Evolutionary conservation across 495 filamentous ascomycete species (phyloP), one percentile per base, ranked within the genome.

Genomic region (Terfezia claveryi): DNA sequence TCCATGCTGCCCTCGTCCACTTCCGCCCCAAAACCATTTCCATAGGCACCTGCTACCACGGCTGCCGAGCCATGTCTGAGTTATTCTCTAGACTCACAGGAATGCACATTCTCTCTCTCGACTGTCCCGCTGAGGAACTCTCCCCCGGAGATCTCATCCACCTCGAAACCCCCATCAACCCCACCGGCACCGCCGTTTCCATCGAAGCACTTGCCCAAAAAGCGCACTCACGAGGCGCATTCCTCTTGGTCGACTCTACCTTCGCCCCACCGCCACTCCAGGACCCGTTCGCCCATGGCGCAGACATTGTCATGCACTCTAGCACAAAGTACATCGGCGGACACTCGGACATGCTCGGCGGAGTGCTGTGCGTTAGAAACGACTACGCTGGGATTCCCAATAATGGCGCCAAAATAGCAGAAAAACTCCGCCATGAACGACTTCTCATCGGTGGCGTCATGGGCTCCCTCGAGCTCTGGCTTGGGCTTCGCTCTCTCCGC

Each of bases 241-340:
- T 70, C 54, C 71, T 95, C n/a, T 78, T 80, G 14, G 84, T 98
- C 5, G 91, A 98, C 68, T 76, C 81, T 0, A 98, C 91, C 0
- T 94, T 98, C 64, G 91, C 78, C 1, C 91, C 91, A n/a, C 91
- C 91, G 12, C 80, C 80, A 23, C 72, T 98, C 38, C 81, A 85
- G 66, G 85, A 94, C 60, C 91, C 91, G 2, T 92, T 94, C 64
- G 50, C 61, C 37, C 79, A 71, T 62, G 87, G 87, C 55, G 84
- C 81, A 3, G 87, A 95, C 67, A 66, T 85, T 0, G 77, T 94
- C 20, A 82, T 95, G 82, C 91, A 98, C 67, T 79, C 74, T 23
- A 91, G 85, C 11, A 91, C 87, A 9, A 98, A 98, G 73, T 98
- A 94, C 66, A 75, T 98, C 56, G 91, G 91, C 17, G 91, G 91